These are phyloP conservation scores for Ustilago vetiveriae DNA, from an alignment of 1,284 basidiomycete species.

Conservation along the genomic window DNA sequence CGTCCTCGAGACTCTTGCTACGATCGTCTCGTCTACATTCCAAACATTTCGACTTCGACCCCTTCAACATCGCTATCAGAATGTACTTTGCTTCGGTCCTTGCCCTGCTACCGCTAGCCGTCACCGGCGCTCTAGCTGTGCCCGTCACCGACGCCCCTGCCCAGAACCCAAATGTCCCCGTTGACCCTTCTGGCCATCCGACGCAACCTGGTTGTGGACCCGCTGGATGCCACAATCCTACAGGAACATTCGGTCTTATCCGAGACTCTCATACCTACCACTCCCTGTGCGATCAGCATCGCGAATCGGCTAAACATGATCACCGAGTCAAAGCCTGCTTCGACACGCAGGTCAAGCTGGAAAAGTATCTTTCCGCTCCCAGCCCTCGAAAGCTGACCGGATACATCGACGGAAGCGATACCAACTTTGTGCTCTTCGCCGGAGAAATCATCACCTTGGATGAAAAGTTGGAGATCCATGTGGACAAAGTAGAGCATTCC, in stretches of 20 bases:
- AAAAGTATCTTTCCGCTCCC: conserved; percentile 8
- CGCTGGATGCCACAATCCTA: conserved; percentile 10
- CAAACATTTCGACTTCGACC: too few relatives aligned
- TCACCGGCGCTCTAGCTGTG: not conserved
- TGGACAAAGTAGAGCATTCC: not conserved
- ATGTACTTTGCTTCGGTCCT: conserved; percentile 1
- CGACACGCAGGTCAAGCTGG: conserved; percentile 9
- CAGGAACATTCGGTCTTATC: conserved; percentile 5
- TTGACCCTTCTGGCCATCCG: too few relatives aligned
- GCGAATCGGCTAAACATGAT: not conserved
- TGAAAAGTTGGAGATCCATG: conserved; percentile 15
- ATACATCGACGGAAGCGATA: conserved; percentile 14
- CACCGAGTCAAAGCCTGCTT: conserved; percentile 10
- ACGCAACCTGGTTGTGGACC: conserved; percentile 22
- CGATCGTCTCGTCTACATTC: too few relatives aligned
- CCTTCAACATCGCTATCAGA: too few relatives aligned
- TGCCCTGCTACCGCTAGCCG: not conserved
- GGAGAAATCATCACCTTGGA: conserved; percentile 17
- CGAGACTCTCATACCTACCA: conserved; percentile 4
- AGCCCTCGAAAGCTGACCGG: conserved; percentile 6
- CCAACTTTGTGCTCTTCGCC: conserved; percentile 18
- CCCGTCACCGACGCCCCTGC: not conserved
- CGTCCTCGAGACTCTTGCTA: too few relatives aligned
- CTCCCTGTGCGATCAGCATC: conserved; percentile 5
- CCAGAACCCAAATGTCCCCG: not conserved